Evolutionary conservation across 306 rosid species (phyloP).

Genomic region (Castanea crenata): DNA sequence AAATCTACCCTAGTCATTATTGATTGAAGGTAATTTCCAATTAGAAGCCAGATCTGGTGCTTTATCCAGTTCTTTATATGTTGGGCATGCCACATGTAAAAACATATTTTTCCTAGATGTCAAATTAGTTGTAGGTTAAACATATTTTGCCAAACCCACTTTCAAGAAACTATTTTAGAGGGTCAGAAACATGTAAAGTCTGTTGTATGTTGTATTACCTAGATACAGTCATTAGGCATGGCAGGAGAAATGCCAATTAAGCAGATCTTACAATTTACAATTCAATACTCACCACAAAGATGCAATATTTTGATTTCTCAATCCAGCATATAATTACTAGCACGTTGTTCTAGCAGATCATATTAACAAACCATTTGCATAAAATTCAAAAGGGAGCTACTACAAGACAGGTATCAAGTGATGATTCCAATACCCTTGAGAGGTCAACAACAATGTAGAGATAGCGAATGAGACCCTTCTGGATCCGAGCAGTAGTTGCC

Average conservation of each 20-base stretch:
- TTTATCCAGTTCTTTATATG: slow-evolving; percentile 10
- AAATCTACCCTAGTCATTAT: background rate
- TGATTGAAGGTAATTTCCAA: background rate
- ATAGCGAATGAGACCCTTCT: slow-evolving; percentile 93
- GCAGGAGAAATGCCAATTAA: background rate
- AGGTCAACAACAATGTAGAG: slow-evolving; percentile 70
- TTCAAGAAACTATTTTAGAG: background rate
- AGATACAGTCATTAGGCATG: background rate
- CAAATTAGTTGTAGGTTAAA: background rate
- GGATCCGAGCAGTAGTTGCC: slow-evolving; percentile 71
- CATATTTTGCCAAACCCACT: background rate
- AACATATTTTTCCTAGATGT: too few species aligned
- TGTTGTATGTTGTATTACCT: background rate
- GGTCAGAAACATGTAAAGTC: background rate
- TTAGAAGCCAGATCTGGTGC: slow-evolving; percentile 7
- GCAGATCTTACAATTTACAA: background rate
- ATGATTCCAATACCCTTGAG: slow-evolving; percentile 60
- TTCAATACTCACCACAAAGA: background rate
- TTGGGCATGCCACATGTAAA: slow-evolving; percentile 1
- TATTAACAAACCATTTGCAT: background rate
- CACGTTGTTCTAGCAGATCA: background rate
- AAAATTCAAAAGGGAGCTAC: background rate
- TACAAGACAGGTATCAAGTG: background rate
- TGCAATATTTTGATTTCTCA: background rate
- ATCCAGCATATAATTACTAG: background rate